These are phyloP conservation scores for Cystofilobasidium macerans DNA, from an alignment of 768 basidiomycete species.

Conservation along the genomic window DNA sequence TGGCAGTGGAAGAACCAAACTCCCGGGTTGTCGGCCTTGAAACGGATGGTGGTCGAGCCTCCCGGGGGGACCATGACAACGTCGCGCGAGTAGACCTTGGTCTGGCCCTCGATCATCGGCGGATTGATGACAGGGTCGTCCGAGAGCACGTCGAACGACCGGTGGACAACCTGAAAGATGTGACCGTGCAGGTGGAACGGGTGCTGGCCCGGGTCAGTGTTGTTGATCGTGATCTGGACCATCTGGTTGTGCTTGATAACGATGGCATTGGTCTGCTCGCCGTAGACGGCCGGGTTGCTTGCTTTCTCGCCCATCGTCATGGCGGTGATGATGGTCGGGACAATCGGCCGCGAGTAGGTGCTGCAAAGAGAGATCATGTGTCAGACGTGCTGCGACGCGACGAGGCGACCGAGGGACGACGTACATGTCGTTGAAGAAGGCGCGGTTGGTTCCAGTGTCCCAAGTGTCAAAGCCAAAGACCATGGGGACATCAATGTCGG, in stretches of 20 bases:
- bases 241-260: constrained; percentile 64
- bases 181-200: constrained; percentile 73
- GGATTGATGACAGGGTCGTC: constrained; percentile 69
- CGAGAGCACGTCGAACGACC: constrained; percentile 54
- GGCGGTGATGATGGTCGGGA: constrained; percentile 65
- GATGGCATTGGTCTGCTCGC: constrained; percentile 54
- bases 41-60: constrained; percentile 58
- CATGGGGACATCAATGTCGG: constrained; percentile 53
- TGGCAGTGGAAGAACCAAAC: constrained; percentile 55
- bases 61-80: constrained; percentile 41
- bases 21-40: constrained; percentile 86
- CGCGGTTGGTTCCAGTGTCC: constrained; percentile 42
- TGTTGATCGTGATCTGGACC: constrained; percentile 36
- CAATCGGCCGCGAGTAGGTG: constrained; percentile 43
- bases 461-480: constrained; percentile 47
- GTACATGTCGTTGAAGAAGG: constrained; percentile 33
- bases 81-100: constrained; percentile 86
- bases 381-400: not conserved
- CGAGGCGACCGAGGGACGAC: constrained; percentile 21
- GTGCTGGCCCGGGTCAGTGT: constrained; percentile 31
- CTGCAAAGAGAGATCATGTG: constrained; percentile 16
- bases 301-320: constrained; percentile 57
- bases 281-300: constrained; percentile 59
- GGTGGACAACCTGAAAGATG: constrained; percentile 49
- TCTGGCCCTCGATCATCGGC: constrained; percentile 58